Conservation (phyloP, 176 grass and related monocot genomes). For the Triticum monococcum region DNA sequence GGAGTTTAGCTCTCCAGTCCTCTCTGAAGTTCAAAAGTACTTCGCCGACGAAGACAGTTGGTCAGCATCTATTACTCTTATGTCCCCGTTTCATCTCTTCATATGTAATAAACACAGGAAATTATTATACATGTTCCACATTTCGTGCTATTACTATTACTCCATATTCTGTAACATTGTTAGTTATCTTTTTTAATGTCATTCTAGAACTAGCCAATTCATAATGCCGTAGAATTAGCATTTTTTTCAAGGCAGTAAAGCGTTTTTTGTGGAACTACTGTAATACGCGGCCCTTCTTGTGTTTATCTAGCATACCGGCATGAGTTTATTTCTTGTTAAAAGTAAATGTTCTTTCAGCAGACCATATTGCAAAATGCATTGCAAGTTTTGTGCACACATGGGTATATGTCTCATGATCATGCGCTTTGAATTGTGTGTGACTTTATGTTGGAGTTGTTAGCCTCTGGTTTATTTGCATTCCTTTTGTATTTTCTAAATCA, state of each 20-base stretch:
- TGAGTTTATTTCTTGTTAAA: background rate
- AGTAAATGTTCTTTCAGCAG: background rate
- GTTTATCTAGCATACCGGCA: background rate
- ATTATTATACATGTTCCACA: background rate
- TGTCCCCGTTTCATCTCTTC: background rate
- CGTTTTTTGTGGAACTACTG: background rate
- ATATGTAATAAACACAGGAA: background rate
- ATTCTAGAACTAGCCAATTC: background rate
- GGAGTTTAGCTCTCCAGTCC: slow-evolving; percentile 57
- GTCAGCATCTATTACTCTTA: slow-evolving; percentile 45
- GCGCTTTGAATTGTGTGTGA: background rate
- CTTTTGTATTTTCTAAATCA: background rate
- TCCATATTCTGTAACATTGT: background rate
- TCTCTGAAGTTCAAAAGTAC: slow-evolving; percentile 78
- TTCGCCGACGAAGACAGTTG: slow-evolving; percentile 86
- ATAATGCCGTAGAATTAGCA: background rate
- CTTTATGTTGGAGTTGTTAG: slow-evolving; percentile 7
- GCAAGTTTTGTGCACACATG: background rate
- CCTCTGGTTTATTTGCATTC: background rate
- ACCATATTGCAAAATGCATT: background rate
- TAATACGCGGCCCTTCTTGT: background rate
- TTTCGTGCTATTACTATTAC: background rate
- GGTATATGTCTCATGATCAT: background rate
- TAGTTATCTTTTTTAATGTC: background rate
- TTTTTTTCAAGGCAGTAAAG: background rate